These are phyloP conservation scores for Paratinospora sagittata DNA, from an alignment of 164 flowering plant genomes.

Conservation along the genomic window DNA sequence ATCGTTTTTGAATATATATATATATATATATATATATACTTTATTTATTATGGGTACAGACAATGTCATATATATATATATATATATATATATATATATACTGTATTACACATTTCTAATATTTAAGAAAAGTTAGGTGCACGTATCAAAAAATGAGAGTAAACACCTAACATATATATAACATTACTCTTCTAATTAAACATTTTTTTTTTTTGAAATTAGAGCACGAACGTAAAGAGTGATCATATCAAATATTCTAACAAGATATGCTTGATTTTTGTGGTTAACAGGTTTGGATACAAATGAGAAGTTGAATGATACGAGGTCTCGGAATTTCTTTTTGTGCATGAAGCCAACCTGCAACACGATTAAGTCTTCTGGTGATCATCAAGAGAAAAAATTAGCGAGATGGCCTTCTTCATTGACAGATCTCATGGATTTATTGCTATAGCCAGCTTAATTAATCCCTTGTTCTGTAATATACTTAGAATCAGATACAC, in stretches of 20 bases:
- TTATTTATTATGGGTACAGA: too few relatives aligned
- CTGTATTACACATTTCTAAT: too few relatives aligned
- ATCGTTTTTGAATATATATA: too few relatives aligned
- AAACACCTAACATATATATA: too few relatives aligned
- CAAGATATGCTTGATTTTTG: not conserved
- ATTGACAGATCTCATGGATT: slow-evolving; percentile 32
- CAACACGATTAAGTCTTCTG: slow-evolving; percentile 7
- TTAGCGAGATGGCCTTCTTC: slow-evolving; percentile 17
- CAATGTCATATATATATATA: too few relatives aligned
- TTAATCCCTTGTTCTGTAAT: too few relatives aligned
- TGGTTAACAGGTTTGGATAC: slow-evolving; percentile 42
- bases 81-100: too few relatives aligned
- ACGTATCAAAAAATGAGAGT: not conserved
- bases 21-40: too few relatives aligned
- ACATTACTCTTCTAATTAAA: not conserved
- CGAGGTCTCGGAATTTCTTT: slow-evolving; percentile 69
- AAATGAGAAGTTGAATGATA: slow-evolving; percentile 46
- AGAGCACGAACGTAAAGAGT: too few relatives aligned
- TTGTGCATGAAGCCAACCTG: slow-evolving; percentile 32
- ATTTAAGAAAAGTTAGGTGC: not conserved
- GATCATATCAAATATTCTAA: too few relatives aligned
- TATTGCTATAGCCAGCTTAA: slow-evolving; percentile 23
- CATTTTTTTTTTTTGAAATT: not conserved
- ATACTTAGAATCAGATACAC: too few relatives aligned
- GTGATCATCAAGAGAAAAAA: slow-evolving; percentile 23